Evolutionary conservation across 495 filamentous ascomycete species (phyloP).

Genomic region (Aspergillus indologenus): DNA sequence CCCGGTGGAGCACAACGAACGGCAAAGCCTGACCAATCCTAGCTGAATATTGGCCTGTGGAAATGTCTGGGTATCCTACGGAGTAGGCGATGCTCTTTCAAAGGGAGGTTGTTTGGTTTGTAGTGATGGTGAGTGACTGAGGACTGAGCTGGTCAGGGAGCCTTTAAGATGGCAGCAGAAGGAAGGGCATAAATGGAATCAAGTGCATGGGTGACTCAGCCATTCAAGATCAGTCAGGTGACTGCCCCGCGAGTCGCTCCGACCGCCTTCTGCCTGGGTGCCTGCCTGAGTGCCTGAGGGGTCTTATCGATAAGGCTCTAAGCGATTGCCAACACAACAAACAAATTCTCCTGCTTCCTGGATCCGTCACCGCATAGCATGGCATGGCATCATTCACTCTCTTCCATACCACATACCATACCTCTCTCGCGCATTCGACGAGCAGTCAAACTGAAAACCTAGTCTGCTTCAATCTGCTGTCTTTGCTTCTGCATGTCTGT

Average conservation of each 20-base stretch:
- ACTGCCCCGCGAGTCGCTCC: background rate
- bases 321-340: constrained; percentile 1
- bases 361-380: background rate
- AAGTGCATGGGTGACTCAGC: background rate
- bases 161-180: too few species aligned
- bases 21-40: background rate
- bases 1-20: background rate
- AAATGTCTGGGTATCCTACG: too few species aligned
- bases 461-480: too few species aligned
- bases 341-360: background rate
- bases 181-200: too few species aligned
- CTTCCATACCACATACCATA: too few species aligned
- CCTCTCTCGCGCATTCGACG: too few species aligned
- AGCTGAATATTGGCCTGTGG: background rate
- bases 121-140: too few species aligned
- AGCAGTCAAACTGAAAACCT: too few species aligned
- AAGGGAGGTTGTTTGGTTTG: background rate
- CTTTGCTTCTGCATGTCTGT: too few species aligned
- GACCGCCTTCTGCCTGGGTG: too few species aligned
- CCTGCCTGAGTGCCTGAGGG: background rate
- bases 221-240: background rate
- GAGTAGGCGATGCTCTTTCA: background rate
- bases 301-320: constrained; percentile 1
- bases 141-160: too few species aligned
- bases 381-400: background rate